Percentiles rank a stretch among this genome's conserved stretches.
phyloP scores from a whole-genome alignment of 257 asterid genomes.

The Salvia hispanica region DNA sequence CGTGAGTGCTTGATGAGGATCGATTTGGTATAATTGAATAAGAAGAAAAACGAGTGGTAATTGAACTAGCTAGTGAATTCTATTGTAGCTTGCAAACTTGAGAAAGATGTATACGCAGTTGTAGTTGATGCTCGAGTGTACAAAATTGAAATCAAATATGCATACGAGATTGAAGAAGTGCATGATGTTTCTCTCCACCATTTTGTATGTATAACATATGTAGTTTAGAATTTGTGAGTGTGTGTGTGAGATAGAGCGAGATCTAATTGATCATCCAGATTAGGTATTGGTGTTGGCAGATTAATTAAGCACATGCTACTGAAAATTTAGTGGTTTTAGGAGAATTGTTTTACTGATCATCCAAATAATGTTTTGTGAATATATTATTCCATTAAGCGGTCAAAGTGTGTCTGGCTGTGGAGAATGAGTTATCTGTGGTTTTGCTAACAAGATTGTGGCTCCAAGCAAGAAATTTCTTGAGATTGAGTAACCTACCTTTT shows the following conservation, averaged over 20 bases:
- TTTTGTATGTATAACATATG: background rate
- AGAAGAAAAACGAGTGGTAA: background rate
- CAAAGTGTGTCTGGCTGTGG: background rate
- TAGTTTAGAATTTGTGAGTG: conserved; percentile 14
- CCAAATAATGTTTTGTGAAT: background rate
- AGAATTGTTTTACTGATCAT: conserved; percentile 2
- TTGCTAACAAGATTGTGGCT: background rate
- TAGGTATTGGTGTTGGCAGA: background rate
- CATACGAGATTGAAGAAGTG: background rate
- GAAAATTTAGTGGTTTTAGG: background rate
- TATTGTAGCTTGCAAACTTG: background rate
- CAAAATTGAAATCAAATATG: background rate
- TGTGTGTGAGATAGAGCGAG: background rate
- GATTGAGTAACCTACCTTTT: background rate
- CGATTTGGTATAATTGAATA: background rate
- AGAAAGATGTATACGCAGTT: background rate
- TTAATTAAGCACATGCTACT: background rate
- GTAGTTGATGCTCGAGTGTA: background rate
- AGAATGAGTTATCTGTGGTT: conserved; percentile 4
- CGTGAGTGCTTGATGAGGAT: background rate
- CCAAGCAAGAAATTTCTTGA: conserved; percentile 12
- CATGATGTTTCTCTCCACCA: background rate
- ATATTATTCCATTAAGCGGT: background rate
- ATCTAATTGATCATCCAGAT: background rate
- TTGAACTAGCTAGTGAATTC: background rate